Conservation (phyloP, 768 basidiomycete genomes). For the Suillus discolor region DNA sequence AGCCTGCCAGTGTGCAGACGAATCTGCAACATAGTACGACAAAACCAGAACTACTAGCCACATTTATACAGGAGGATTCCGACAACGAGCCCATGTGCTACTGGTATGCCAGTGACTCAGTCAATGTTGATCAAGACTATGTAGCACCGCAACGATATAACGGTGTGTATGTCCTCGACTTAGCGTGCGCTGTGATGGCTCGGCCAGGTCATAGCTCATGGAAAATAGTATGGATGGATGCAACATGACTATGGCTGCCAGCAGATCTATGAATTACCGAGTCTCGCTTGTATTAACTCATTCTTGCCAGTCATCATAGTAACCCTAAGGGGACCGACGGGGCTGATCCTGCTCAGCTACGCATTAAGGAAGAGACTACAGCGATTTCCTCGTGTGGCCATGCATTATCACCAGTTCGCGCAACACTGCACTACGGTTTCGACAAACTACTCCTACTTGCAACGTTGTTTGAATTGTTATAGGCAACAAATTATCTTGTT, state of each 20-base stretch:
- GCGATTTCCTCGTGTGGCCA: not conserved
- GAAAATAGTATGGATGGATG: not conserved
- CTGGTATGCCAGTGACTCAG: not conserved
- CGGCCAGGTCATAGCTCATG: not conserved
- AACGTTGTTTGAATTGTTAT: not conserved
- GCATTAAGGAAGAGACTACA: not conserved
- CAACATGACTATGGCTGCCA: not conserved
- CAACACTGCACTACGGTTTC: not conserved
- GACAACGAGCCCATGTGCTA: no score
- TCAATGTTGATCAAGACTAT: not conserved
- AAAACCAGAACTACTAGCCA: no score
- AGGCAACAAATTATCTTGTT: not conserved
- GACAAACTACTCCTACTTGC: not conserved
- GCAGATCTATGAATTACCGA: not conserved
- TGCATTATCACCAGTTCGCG: not conserved
- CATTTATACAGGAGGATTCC: no score
- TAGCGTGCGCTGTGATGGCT: not conserved
- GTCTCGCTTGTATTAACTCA: not conserved
- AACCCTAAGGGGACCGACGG: not conserved
- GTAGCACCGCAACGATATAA: not conserved
- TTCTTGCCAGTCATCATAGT: not conserved
- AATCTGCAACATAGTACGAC: no score
- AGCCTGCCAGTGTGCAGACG: no score
- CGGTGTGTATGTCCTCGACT: not conserved
- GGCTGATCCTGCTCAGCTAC: not conserved